phyloP scores from a whole-genome alignment of 352 stramenopile genomes.

The Bremia lactucae region DNA sequence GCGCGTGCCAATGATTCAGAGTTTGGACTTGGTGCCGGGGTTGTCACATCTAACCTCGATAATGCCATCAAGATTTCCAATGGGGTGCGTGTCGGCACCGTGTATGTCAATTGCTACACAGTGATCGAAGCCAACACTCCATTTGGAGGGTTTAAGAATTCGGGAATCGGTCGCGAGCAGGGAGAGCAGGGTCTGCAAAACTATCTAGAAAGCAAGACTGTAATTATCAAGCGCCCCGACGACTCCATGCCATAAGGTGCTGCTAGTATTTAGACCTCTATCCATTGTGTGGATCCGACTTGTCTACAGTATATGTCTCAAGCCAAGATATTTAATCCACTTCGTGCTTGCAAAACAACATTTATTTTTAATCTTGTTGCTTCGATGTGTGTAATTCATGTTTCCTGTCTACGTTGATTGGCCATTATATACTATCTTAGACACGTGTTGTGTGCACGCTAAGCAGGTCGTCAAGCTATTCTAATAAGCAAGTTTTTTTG shows the following conservation, averaged over 20 bases:
- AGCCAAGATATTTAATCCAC: no score
- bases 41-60: constrained; percentile 82
- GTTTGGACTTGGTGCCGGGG: constrained; percentile 80
- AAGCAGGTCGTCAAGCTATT: no score
- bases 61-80: constrained; percentile 81
- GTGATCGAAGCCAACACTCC: constrained; percentile 77
- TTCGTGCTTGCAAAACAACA: no score
- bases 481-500: no score
- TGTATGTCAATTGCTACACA: constrained; percentile 91
- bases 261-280: no score
- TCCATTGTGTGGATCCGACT: no score
- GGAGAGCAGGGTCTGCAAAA: constrained; percentile 54
- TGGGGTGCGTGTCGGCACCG: constrained; percentile 81
- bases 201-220: constrained; percentile 73
- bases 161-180: constrained; percentile 63
- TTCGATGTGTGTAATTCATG: no score
- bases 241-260: constrained; percentile 23
- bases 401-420: no score
- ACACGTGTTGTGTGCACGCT: no score
- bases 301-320: no score
- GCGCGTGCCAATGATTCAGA: constrained; percentile 72
- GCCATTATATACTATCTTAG: no score
- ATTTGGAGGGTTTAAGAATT: constrained; percentile 82
- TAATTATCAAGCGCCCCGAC: constrained; percentile 49
- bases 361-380: no score